phyloP scores from a whole-genome alignment of 768 basidiomycete genomes.

The Hypholoma sublateritium region DNA sequence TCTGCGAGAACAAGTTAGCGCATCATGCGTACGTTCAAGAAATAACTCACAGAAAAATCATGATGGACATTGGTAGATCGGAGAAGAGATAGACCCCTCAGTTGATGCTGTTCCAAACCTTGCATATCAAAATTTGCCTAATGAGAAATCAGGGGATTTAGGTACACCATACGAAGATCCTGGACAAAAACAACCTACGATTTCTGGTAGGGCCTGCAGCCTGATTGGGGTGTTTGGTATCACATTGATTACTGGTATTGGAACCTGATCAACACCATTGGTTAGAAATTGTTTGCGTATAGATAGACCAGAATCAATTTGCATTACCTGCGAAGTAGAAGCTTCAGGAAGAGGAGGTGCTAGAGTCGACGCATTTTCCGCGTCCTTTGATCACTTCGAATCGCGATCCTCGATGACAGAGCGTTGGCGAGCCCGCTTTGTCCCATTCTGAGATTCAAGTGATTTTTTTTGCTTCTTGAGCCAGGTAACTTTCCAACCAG shows the following conservation, averaged over 20 bases:
- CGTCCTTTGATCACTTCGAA: neutral
- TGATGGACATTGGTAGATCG: neutral
- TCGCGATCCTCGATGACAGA: neutral
- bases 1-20: neutral
- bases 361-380: neutral
- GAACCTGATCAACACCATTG: too few relatives aligned
- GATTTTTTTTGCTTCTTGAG: conserved; percentile 3
- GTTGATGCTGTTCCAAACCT: neutral
- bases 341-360: neutral
- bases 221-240: too few relatives aligned
- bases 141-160: neutral
- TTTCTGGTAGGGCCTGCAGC: too few relatives aligned
- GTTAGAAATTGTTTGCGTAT: too few relatives aligned
- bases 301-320: too few relatives aligned
- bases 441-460: neutral
- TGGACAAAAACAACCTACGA: too few relatives aligned
- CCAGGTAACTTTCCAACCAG: conserved; percentile 9
- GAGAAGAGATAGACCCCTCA: neutral
- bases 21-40: neutral
- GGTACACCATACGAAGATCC: too few relatives aligned
- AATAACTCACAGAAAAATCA: neutral
- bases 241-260: too few relatives aligned
- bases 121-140: neutral
- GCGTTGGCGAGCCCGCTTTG: neutral
- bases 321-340: too few relatives aligned